A percentile compares a stretch with the other conserved stretches of the same genome.
Conservation (phyloP, 1,284 basidiomycete genomes). For the Trichosporon ovoides region DNA sequence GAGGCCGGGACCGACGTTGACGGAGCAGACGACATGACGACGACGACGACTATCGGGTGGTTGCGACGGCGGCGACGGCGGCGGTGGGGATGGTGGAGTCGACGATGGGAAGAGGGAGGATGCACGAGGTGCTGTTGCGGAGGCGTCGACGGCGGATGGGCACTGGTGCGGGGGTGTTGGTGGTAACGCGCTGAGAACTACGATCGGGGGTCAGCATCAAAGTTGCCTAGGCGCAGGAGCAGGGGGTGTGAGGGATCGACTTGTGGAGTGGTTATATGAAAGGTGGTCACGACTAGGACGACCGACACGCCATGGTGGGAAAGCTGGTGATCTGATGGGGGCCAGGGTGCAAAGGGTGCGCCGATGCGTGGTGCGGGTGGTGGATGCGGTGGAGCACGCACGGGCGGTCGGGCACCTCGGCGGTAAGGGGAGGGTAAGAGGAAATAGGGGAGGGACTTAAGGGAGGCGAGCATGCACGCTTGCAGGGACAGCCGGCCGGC, state of each 20-base stretch:
- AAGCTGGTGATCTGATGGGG: slow-evolving; percentile 3
- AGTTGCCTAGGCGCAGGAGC: neutral
- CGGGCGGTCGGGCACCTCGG: neutral
- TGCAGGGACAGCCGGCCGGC: neutral
- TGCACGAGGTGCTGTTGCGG: neutral
- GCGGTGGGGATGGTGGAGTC: neutral
- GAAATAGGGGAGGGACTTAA: neutral
- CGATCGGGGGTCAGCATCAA: neutral
- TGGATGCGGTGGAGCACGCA: neutral
- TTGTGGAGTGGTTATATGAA: neutral
- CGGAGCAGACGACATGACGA: slow-evolving; percentile 22
- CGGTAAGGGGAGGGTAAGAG: slow-evolving; percentile 5
- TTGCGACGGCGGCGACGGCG: too few relatives aligned
- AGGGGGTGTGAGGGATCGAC: neutral
- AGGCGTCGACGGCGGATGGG: neutral
- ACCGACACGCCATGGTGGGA: neutral
- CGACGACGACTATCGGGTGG: neutral
- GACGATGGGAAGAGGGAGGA: neutral
- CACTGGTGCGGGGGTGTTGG: neutral
- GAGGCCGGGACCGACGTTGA: slow-evolving; percentile 30
- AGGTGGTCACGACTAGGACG: neutral
- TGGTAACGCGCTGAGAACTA: slow-evolving; percentile 2
- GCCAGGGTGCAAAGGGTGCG: neutral
- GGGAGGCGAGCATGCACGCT: neutral
- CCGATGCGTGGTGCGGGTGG: neutral